Evolutionary conservation across 345 rosid genomes (phyloP), one percentile per base, ranked within the genome.

Genomic region (Euphorbia tirucalli): DNA sequence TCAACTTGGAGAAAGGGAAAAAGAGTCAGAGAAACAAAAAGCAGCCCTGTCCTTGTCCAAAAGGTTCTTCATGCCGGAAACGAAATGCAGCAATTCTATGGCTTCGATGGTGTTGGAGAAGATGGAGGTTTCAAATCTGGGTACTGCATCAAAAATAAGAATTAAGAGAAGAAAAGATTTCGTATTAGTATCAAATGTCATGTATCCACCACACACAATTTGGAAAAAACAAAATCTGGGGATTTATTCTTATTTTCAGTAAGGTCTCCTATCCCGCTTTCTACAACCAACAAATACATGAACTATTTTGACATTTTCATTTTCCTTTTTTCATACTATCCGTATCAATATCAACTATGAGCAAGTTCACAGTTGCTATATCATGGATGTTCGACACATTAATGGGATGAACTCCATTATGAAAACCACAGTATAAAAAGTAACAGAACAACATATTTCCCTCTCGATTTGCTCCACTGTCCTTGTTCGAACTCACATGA

Each of bases 61-160:
- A 55, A 39, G 30, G 14, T 32, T 52, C 32, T 54, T 52, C 44
- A 52, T 25, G 22, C 11, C 57, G 16, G 21, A 59, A 66, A 60
- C 30, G 52, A 72, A 27, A 52, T 30, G 15, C 54, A 37, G 60
- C 74, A 25, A 46, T 57, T 25, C 68, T 43, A 61, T 11, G 85
- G 87, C 83, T 83, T 81, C 7, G 81, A 82, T 61, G 90, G 86
- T 21, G 87, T 82, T 11, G 88, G 85, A 18, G 87, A 89, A 63
- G 94, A 82, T 0, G 87, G 90, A 7, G 88, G 92, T 76, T 79
- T 86, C 85, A 85, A 24, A 77, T 86, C 87, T 1, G 89, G 87
- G 71, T 83, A 82, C 90, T 81, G 70, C 74, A 75, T 54, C 54
- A 31, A 41, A 44, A 69, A 63, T 28, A 7, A 18, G n/a, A 54